phyloP scores from a whole-genome alignment of 2,329 filamentous ascomycete genomes.

The Phaeosphaeria sp. region DNA sequence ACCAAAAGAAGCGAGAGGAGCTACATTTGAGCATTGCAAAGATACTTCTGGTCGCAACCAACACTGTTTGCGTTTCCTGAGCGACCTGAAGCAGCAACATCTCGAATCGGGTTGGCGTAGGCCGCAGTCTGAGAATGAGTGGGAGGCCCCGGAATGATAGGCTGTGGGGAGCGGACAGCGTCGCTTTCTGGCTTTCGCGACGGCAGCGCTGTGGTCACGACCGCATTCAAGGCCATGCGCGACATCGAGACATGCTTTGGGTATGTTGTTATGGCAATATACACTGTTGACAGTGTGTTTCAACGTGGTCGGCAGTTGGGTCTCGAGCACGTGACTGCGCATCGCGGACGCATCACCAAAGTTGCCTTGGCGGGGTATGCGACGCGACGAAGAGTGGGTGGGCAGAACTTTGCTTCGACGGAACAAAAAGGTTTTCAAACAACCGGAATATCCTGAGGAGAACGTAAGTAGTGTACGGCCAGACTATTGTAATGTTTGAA shows the following conservation, averaged over 20 bases:
- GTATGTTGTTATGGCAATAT: constrained; percentile 24
- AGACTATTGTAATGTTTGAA: constrained; percentile 4
- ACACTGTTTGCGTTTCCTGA: constrained; percentile 10
- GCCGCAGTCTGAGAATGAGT: constrained; percentile 35
- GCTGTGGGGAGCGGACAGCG: constrained; percentile 33
- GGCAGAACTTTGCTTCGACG: background rate
- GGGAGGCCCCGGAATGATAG: constrained; percentile 35
- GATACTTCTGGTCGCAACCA: constrained; percentile 9
- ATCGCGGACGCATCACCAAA: constrained; percentile 6
- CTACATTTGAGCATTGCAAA: background rate
- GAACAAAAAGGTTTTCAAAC: background rate
- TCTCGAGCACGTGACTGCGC: constrained; percentile 22
- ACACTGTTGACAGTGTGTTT: constrained; percentile 20
- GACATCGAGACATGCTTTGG: constrained; percentile 10
- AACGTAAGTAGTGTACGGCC: background rate
- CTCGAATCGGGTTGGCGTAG: constrained; percentile 16
- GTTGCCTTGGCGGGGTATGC: constrained; percentile 2
- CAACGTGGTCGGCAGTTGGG: constrained; percentile 11
- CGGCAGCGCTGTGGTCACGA: constrained; percentile 22
- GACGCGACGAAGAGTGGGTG: constrained; percentile 13
- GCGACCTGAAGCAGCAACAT: constrained; percentile 20
- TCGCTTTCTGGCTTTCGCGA: constrained; percentile 17
- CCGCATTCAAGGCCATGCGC: constrained; percentile 22
- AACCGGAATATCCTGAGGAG: background rate
- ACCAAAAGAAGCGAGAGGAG: constrained; percentile 18